phyloP scores from a whole-genome alignment of 1,284 basidiomycete species.

The Cutaneotrichosporon cutaneum region DNA sequence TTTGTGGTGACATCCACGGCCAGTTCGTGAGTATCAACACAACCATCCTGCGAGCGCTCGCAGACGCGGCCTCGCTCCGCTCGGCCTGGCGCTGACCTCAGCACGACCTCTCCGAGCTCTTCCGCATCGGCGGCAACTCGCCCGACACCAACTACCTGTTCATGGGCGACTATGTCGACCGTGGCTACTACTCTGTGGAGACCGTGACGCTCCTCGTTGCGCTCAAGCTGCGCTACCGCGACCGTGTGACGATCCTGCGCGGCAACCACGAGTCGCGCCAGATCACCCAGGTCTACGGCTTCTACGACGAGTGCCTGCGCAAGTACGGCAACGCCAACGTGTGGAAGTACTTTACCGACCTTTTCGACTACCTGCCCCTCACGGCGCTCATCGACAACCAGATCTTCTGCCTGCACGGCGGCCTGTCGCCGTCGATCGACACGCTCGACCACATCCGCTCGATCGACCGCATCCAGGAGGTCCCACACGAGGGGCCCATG shows the following conservation, averaged over 20 bases:
- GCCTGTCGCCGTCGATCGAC: slow-evolving; percentile 97
- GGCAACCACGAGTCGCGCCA: slow-evolving; percentile 99
- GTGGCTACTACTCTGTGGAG: slow-evolving; percentile 99
- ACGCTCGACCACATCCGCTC: slow-evolving; percentile 98
- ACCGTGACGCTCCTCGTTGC: slow-evolving; percentile 98
- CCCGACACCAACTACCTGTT: slow-evolving; percentile 99
- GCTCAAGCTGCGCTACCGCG: slow-evolving; percentile 95
- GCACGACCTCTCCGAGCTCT: slow-evolving; percentile 99
- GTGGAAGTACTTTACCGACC: slow-evolving; percentile 98
- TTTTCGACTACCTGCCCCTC: slow-evolving; percentile 96
- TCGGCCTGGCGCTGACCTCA: slow-evolving; percentile 46
- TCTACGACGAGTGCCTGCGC: slow-evolving; percentile 98
- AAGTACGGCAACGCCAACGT: slow-evolving; percentile 99
- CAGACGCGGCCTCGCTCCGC: not conserved
- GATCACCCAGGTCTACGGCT: slow-evolving; percentile 99
- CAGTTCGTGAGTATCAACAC: slow-evolving; percentile 83
- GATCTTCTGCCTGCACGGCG: slow-evolving; percentile 99
- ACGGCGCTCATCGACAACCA: slow-evolving; percentile 98
- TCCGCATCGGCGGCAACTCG: slow-evolving; percentile 98
- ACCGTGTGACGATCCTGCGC: slow-evolving; percentile 95
- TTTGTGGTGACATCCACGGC: slow-evolving; percentile 97
- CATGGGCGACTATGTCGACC: slow-evolving; percentile 99
- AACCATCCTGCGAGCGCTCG: not conserved
- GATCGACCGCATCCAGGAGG: slow-evolving; percentile 98
- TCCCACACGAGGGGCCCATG: slow-evolving; percentile 99